These are phyloP conservation scores for Fusarium foetens DNA, from an alignment of 2,329 filamentous ascomycete species.

Conservation along the genomic window DNA sequence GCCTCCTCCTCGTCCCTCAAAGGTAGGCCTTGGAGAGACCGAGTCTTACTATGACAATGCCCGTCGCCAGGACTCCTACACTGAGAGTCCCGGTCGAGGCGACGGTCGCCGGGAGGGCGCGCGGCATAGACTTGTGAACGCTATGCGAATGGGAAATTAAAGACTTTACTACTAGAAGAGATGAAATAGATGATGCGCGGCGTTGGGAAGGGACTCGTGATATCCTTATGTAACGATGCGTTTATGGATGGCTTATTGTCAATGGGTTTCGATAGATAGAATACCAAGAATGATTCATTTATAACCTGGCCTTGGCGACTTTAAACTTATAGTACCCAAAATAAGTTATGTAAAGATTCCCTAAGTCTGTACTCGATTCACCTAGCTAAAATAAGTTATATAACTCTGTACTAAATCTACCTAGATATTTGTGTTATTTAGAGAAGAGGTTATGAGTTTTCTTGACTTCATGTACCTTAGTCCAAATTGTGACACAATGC, in stretches of 20 bases:
- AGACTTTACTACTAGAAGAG: conserved; percentile 12
- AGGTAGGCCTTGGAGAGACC: conserved; percentile 50
- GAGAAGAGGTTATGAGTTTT: not conserved
- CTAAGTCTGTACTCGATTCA: not conserved
- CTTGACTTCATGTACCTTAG: too few species aligned
- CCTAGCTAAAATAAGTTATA: too few species aligned
- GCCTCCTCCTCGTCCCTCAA: conserved; percentile 52
- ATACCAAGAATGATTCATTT: conserved; percentile 2
- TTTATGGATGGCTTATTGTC: conserved; percentile 16
- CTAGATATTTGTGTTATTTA: too few species aligned
- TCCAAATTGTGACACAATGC: too few species aligned
- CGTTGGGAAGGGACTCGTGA: conserved; percentile 32
- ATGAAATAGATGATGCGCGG: conserved; percentile 7
- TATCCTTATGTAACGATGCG: conserved; percentile 33
- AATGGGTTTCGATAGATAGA: conserved; percentile 22
- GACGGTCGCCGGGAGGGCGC: conserved; percentile 46
- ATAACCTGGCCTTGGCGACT: too few species aligned
- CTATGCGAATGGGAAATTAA: conserved; percentile 47
- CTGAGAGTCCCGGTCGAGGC: conserved; percentile 36
- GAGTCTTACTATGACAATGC: conserved; percentile 48
- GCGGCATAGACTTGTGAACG: conserved; percentile 48
- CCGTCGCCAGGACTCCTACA: conserved; percentile 36
- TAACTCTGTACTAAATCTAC: not conserved
- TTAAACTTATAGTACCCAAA: too few species aligned
- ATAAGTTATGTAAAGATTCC: too few species aligned